Percentiles rank a stretch among this genome's conserved stretches.
Conservation (phyloP, 306 rosid species). For the Cyamopsis tetragonoloba region DNA sequence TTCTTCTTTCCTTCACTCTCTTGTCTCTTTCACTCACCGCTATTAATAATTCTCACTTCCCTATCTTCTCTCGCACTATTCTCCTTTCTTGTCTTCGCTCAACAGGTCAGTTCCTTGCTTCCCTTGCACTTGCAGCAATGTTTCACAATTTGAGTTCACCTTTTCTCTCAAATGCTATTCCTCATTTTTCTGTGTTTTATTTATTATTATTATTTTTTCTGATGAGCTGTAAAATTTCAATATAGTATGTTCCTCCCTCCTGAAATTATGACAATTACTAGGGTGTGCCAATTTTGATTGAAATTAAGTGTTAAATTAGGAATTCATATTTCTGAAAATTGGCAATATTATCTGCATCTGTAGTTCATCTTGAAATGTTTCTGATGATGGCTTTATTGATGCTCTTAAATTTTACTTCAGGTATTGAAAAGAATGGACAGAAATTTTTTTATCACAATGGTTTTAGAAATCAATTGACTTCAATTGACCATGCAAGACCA, state of each 20-base stretch:
- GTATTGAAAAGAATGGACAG: neutral
- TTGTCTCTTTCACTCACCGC: neutral
- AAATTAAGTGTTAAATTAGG: neutral
- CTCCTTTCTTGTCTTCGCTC: conserved; percentile 6
- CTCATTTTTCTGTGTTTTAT: neutral
- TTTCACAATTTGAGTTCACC: neutral
- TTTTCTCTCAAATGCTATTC: neutral
- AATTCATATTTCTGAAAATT: neutral
- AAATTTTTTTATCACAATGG: neutral
- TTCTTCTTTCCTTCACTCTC: neutral
- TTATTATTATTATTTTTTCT: neutral
- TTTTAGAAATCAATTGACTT: neutral
- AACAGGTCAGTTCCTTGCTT: conserved; percentile 24
- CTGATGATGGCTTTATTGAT: neutral
- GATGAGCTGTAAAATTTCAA: neutral
- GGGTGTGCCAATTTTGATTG: neutral
- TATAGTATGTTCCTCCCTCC: neutral
- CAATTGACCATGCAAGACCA: neutral
- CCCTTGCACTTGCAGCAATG: neutral
- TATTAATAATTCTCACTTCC: neutral
- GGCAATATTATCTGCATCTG: neutral
- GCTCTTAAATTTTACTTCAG: neutral
- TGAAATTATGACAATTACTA: conserved; percentile 3
- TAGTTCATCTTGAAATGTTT: conserved; percentile 1
- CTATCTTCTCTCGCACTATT: too few relatives aligned